Base-by-base conservation (phyloP, 2,329 filamentous ascomycete genomes). In the Simplicillium sp. region DNA sequence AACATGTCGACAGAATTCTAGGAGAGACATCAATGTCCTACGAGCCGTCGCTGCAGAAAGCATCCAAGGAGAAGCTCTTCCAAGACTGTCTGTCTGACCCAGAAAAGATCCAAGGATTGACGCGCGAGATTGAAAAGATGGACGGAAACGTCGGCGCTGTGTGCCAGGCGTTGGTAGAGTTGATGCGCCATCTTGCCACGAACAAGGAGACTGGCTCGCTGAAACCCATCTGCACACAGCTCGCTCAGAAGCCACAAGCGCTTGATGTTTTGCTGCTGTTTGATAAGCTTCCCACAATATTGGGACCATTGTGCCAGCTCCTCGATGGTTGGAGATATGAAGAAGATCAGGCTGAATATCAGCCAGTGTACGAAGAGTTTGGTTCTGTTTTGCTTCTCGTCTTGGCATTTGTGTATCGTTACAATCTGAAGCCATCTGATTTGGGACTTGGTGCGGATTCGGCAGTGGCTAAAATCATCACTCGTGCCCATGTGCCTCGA, bases 111-210 rank as follows among this genome's bases (percentile, higher is more conserved):
- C 84, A 88, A 48, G 75, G 80, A 34, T 69, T 94, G 28, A 77
- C 96, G 33, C 76, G 80, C 32, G 87, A 94, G 52, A 69, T 98
- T 17, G 87, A 95, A 42, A 83, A 82, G 38, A 88, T 92, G 73
- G 87, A 94, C 53, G 90, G 90, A 2, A 96, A 96, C 58, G 87
- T 87, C 3, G 87, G 86, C 2, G 87, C 87, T 2, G 86, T 94
- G 14, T 84, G 84, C 38, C 80, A 82, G 45, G 89, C 88, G 3
- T 68, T 89, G 35, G 76, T 80, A 32, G 83, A 87, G 80, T 71
- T 85, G 28, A 74, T 88, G 52, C 70, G 75, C 16, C 76, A 78
- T 47, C 70, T 88, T 13, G 89, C 84, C 52, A 68, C 70, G 14
- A 81, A 74, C 36, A 85, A 84, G 50, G 85, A 87, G 50, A 90